Evolutionary conservation across 1,284 basidiomycete species (phyloP), one percentile per base, ranked within the genome.

Genomic region (Ceratobasidium sp.): DNA sequence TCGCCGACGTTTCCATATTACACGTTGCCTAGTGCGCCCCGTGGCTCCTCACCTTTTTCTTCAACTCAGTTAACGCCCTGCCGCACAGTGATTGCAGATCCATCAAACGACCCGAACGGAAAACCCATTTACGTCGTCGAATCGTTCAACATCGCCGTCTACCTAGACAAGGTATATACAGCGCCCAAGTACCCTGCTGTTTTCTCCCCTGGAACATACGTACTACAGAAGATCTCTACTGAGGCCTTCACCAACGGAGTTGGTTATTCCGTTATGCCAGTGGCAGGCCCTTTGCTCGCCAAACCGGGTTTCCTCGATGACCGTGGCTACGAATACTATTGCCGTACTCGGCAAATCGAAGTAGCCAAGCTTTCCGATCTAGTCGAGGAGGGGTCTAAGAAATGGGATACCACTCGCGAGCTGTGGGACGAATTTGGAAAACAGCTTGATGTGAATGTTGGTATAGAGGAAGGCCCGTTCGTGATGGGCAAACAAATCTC

Each of bases 291-390:
- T 8, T 29, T 76, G 27, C 11, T 31, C 6, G 53, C 41, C 11
- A 53, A 77, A 14, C 66, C 66, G 6, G 66, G 66, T 75, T 11
- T 79, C 65, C 15, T 79, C 75, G 72, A 80, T 65, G 73, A 71
- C 0, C 45, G 56, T 22, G 62, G 45, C 8, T 44, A 31, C 66
- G 65, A 76, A n/a, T 76, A 72, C 50, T 71, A 60, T 57, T 29
- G 27, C 14, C 31, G 50, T 8, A 76, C 75, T 11, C 59, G 73
- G 24, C 41, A 57, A 57, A 3, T 29, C 2, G 15, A n/a, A 22
- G 15, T 69, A 14, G 15, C 41, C 22, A 22, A 9, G 56, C 45
- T 57, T 27, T 29, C 33, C 15, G 31, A 45, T 27, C 45, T 27
- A 2, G 48, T 53, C 51, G 54, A 44, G 53, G 41, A 33, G 1